Conservation (phyloP, 2,329 filamentous ascomycete species). For the Stachybotrys echinatus region DNA sequence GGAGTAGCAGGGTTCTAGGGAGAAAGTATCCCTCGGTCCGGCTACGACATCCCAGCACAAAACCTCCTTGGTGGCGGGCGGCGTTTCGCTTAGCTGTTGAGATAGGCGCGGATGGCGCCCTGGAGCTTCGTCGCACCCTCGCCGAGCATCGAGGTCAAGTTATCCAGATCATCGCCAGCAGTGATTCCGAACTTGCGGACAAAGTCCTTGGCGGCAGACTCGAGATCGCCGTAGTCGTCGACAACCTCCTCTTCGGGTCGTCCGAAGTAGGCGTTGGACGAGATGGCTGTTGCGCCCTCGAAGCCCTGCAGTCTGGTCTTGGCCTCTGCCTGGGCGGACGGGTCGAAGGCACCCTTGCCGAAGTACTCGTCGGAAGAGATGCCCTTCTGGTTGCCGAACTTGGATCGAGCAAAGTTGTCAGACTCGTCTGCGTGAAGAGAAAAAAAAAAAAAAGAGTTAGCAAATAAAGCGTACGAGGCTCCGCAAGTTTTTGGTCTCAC, state of each 20-base stretch:
- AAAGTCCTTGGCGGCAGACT: conserved; percentile 93
- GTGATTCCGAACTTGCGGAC: conserved; percentile 93
- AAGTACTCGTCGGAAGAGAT: conserved; percentile 99
- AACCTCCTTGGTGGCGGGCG: not conserved
- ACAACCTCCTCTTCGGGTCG: conserved; percentile 76
- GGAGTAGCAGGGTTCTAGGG: too few relatives aligned
- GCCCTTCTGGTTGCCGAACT: conserved; percentile 89
- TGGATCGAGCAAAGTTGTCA: conserved; percentile 76
- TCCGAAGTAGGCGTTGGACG: conserved; percentile 96
- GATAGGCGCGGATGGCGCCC: conserved; percentile 62
- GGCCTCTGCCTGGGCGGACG: conserved; percentile 74
- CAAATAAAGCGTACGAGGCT: too few relatives aligned
- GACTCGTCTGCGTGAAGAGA: conserved; percentile 53
- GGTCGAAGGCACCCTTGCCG: conserved; percentile 81
- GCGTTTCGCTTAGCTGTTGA: conserved; percentile 49
- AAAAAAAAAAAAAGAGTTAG: not conserved
- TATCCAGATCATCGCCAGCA: conserved; percentile 92
- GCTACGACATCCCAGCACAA: too few relatives aligned
- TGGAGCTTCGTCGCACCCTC: conserved; percentile 83
- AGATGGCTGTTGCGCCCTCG: conserved; percentile 87
- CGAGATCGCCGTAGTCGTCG: conserved; percentile 86
- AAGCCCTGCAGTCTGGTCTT: conserved; percentile 86
- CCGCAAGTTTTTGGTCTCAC: conserved; percentile 48
- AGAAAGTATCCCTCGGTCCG: too few relatives aligned
- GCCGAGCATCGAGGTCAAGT: conserved; percentile 74